phyloP scores from a whole-genome alignment of 2,329 filamentous ascomycete species.

The Sporothrix protearum region DNA sequence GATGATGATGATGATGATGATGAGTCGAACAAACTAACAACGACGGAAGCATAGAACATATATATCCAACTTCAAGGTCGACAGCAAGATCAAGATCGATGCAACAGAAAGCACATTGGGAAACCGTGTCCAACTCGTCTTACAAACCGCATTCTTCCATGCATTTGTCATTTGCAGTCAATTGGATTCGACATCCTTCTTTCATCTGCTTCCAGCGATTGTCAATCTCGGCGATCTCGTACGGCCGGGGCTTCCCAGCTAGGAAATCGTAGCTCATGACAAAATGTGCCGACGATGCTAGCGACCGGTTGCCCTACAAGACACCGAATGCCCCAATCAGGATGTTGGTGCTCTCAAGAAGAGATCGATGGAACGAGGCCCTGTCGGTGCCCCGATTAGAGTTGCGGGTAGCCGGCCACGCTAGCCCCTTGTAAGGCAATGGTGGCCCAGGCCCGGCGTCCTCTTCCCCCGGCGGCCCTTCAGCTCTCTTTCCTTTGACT shows the following conservation, averaged over 20 bases:
- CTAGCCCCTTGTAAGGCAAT: neutral
- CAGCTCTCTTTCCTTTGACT: neutral
- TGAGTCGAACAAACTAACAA: neutral
- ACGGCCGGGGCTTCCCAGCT: neutral
- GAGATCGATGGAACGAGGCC: neutral
- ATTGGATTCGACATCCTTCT: neutral
- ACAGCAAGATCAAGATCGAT: too few species aligned
- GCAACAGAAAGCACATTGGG: neutral
- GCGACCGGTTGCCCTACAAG: neutral
- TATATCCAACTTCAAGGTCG: slow-evolving; percentile 10
- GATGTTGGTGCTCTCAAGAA: too few species aligned
- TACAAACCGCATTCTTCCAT: neutral
- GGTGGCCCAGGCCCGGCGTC: neutral
- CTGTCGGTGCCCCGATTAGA: neutral
- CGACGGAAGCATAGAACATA: neutral
- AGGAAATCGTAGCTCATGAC: neutral
- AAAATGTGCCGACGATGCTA: neutral
- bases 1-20: neutral
- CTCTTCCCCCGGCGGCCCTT: neutral
- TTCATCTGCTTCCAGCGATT: neutral
- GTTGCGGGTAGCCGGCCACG: neutral
- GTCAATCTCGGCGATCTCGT: neutral
- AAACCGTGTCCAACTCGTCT: neutral
- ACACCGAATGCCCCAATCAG: neutral
- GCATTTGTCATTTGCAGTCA: neutral